phyloP scores from a whole-genome alignment of 306 rosid species.

The Dicorynia guianensis region DNA sequence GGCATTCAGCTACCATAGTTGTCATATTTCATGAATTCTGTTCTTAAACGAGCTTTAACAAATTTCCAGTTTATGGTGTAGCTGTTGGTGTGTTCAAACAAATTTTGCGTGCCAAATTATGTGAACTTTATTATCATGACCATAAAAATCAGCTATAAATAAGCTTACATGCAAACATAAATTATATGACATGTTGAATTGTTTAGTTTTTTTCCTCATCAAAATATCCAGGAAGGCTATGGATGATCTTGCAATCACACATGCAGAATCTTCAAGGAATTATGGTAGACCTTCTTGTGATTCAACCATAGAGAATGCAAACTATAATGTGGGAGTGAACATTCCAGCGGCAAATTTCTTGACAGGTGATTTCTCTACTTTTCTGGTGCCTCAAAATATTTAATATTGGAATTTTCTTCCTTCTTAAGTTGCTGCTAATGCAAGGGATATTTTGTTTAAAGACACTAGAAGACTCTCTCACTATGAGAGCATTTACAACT shows the following conservation, averaged over 20 bases:
- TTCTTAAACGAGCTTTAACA: no score
- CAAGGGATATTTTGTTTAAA: constrained; percentile 9
- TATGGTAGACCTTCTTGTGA: constrained; percentile 28
- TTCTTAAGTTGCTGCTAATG: constrained; percentile 20
- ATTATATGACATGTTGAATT: constrained; percentile 6
- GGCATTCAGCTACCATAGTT: no score
- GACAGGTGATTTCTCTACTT: constrained; percentile 20
- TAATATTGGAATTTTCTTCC: constrained; percentile 17
- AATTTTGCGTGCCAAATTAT: no score
- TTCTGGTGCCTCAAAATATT: constrained; percentile 31
- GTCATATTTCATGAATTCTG: no score
- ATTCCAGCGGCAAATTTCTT: background rate
- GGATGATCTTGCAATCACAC: constrained; percentile 16
- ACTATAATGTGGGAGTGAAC: background rate
- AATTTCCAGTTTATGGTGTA: no score
- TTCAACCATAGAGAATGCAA: constrained; percentile 1
- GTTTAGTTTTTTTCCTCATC: background rate
- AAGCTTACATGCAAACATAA: background rate
- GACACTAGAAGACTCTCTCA: constrained; percentile 27
- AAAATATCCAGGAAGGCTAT: constrained; percentile 43
- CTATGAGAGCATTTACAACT: constrained; percentile 11
- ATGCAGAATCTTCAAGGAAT: constrained; percentile 12
- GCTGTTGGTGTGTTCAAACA: no score
- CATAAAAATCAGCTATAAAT: no score
- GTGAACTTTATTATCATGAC: no score